phyloP scores from a whole-genome alignment of 2,329 filamentous ascomycete species.

The Fusarium luffae region DNA sequence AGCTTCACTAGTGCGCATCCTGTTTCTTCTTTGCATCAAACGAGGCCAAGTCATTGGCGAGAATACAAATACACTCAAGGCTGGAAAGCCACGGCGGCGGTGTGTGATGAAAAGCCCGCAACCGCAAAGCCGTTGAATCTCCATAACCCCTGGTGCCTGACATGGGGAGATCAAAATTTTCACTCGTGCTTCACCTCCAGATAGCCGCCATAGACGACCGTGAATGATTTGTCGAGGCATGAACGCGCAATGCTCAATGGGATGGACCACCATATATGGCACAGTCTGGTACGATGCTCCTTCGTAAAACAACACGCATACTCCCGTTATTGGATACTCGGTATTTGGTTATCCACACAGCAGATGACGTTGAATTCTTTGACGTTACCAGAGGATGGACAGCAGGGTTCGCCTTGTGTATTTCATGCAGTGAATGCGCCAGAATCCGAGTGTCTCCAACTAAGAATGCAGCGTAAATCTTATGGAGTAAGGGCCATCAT shows the following conservation, averaged over 20 bases:
- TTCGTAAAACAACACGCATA: conserved; percentile 4
- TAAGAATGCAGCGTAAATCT: conserved; percentile 17
- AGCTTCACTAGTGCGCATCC: conserved; percentile 34
- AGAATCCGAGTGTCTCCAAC: conserved; percentile 1
- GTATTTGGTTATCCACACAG: conserved; percentile 21
- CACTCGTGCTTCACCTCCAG: conserved; percentile 9
- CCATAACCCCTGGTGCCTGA: conserved; percentile 25
- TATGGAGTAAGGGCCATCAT: conserved; percentile 1
- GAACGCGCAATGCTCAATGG: conserved; percentile 17
- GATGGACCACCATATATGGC: conserved; percentile 7
- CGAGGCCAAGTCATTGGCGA: conserved; percentile 29
- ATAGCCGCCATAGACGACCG: conserved; percentile 25
- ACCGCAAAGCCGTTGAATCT: conserved; percentile 33
- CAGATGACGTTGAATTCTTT: conserved; percentile 25
- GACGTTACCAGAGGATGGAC: background rate
- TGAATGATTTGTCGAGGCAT: conserved; percentile 15
- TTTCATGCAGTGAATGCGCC: conserved; percentile 17
- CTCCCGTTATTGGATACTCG: conserved; percentile 22
- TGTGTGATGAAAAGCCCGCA: conserved; percentile 28
- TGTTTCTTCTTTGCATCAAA: conserved; percentile 32
- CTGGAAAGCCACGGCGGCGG: conserved; percentile 32
- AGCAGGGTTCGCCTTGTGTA: conserved; percentile 27
- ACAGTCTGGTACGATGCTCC: conserved; percentile 3
- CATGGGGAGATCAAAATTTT: background rate
- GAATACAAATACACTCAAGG: conserved; percentile 3